These are phyloP conservation scores for Debaryomycetaceae sp. DNA, from an alignment of 1,139 yeast genomes.

Conservation along the genomic window DNA sequence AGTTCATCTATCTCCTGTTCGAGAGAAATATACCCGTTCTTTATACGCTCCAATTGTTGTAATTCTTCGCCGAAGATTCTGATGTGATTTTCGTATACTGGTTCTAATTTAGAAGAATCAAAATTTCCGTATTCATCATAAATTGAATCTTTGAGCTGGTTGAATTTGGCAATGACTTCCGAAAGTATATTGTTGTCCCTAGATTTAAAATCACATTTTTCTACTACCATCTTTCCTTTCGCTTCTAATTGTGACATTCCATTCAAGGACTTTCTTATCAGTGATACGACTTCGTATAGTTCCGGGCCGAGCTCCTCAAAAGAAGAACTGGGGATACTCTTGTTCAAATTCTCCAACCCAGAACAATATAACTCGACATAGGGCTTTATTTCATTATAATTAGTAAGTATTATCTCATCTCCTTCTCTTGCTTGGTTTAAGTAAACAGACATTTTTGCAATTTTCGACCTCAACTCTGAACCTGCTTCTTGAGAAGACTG, in stretches of 20 bases:
- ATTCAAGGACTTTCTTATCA: constrained; percentile 38
- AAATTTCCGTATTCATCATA: constrained; percentile 17
- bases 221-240: constrained; percentile 38
- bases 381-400: constrained; percentile 42
- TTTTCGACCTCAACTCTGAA: constrained; percentile 30
- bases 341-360: constrained; percentile 37
- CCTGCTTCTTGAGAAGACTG: constrained; percentile 37
- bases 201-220: constrained; percentile 42
- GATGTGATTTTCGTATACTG: constrained; percentile 35
- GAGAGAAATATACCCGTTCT: constrained; percentile 38
- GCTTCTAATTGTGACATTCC: constrained; percentile 24
- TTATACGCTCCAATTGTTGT: constrained; percentile 33
- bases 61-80: constrained; percentile 39
- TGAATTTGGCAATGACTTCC: constrained; percentile 46
- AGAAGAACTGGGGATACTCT: constrained; percentile 50
- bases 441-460: constrained; percentile 46
- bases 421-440: constrained; percentile 59
- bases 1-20: constrained; percentile 43
- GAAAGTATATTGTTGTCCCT: constrained; percentile 50
- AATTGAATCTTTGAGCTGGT: constrained; percentile 19
- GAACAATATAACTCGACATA: constrained; percentile 44
- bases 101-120: constrained; percentile 29
- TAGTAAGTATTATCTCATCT: constrained; percentile 49
- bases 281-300: constrained; percentile 32
- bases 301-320: constrained; percentile 40